Evolutionary conservation across 1,284 basidiomycete species (phyloP).

Genomic region (Rhodotorula sp.): DNA sequence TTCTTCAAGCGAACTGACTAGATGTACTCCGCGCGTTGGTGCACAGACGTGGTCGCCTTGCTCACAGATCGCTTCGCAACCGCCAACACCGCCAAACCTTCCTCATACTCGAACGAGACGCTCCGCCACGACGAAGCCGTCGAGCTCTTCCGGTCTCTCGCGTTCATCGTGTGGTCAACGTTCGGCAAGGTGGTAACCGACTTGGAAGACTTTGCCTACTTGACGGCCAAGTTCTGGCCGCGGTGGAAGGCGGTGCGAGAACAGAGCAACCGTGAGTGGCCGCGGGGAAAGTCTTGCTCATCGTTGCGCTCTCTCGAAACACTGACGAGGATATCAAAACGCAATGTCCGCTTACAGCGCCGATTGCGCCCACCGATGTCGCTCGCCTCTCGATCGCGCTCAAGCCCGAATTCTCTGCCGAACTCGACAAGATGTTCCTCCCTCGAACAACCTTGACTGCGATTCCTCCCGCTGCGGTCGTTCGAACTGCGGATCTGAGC

Average conservation of each 20-base stretch:
- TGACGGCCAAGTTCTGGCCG: conserved; percentile 31
- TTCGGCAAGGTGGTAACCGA: conserved; percentile 14
- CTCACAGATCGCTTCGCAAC: conserved; percentile 7
- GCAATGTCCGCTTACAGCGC: conserved; percentile 5
- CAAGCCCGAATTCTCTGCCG: conserved; percentile 23
- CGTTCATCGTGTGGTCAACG: conserved; percentile 19
- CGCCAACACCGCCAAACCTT: background rate
- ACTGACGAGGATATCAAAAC: too few relatives aligned
- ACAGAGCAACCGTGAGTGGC: conserved; percentile 23
- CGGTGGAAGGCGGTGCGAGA: conserved; percentile 18
- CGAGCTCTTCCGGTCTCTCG: conserved; percentile 31
- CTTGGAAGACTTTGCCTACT: conserved; percentile 23
- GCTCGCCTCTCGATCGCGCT: conserved; percentile 12
- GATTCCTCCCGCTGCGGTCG: background rate
- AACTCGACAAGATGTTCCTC: conserved; percentile 14
- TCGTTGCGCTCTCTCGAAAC: background rate
- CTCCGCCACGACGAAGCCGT: conserved; percentile 27
- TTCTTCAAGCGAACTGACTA: background rate
- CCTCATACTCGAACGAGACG: background rate
- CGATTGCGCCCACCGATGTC: conserved; percentile 19
- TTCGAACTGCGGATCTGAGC: background rate
- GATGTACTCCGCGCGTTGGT: background rate
- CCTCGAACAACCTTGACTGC: conserved; percentile 5
- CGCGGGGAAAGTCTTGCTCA: too few relatives aligned
- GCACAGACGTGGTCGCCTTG: background rate